Evolutionary conservation across 768 basidiomycete genomes (phyloP), one percentile per base, ranked within the genome.

Genomic region (Boletellus sp.): DNA sequence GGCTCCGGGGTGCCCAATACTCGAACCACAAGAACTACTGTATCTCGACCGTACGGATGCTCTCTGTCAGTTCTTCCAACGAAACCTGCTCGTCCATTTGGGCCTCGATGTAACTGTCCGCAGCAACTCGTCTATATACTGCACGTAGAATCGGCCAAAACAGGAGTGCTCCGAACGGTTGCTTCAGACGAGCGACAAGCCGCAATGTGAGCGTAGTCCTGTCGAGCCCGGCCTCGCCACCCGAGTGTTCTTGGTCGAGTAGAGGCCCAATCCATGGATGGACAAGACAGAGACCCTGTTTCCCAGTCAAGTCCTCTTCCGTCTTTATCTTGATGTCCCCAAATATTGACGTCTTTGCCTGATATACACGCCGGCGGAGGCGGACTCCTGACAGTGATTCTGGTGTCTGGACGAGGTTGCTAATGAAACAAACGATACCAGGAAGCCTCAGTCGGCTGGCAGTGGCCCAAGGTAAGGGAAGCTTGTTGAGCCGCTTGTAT

Each of bases 251-350:
- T 15, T 23, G 22, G 4, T 36, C 51, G 28, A 47, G 51, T n/a
- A n/a, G n/a, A n/a, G n/a, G n/a, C n/a, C n/a, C n/a, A n/a, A n/a
- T n/a, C n/a, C n/a, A n/a, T n/a, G n/a, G n/a, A n/a, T n/a, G n/a
- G n/a, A n/a, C n/a, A n/a, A n/a, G n/a, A n/a, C n/a, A n/a, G n/a
- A n/a, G 44, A 10, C 22, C 3, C 2, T 49, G 6, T 31, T n/a
- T 39, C 3, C 7, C 33, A 15, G 28, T 28, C 3, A 49, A n/a
- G 8, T 46, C 20, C 1, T 41, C 31, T 11, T 6, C 33, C 5
- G 52, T 53, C 47, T 40, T 41, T 4, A 53, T 53, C 19, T 46
- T 31, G 19, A 50, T 17, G 15, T 42, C n/a, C 1, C 19, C 38
- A 12, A 53, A 17, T 10, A 2, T 17, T 3, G 17, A 1, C 17